Evolutionary conservation across 306 rosid species (phyloP).

Genomic region (Gynostemma pentaphyllum): DNA sequence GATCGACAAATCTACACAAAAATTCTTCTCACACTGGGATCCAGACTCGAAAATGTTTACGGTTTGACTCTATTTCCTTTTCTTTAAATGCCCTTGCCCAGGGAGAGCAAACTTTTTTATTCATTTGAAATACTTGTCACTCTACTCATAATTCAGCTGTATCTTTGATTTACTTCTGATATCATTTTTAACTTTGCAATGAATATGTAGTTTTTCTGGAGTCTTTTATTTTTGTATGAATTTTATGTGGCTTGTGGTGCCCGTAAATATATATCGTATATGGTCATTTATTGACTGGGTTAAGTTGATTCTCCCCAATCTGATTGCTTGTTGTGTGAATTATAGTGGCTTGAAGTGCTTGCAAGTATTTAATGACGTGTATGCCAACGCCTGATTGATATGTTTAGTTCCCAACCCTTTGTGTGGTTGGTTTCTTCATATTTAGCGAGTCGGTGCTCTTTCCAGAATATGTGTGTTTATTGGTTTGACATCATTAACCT

Average conservation of each 20-base stretch:
- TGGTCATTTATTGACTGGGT: not conserved
- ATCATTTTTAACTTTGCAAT: not conserved
- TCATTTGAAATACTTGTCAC: not conserved
- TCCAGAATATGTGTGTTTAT: not conserved
- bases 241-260: not conserved
- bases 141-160: not conserved
- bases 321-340: not conserved
- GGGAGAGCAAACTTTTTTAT: not conserved
- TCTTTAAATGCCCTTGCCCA: not conserved
- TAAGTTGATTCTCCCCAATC: not conserved
- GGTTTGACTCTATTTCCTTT: slow-evolving; percentile 24
- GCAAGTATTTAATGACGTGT: not conserved
- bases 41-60: slow-evolving; percentile 98
- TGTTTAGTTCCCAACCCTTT: not conserved
- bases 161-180: not conserved
- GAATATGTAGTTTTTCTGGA: not conserved
- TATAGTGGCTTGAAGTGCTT: not conserved
- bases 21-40: slow-evolving; percentile 98
- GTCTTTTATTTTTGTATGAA: not conserved
- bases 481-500: not conserved
- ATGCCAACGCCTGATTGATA: not conserved
- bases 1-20: slow-evolving; percentile 84
- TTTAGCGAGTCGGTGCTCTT: not conserved
- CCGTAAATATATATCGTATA: not conserved
- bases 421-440: not conserved